Conservation (phyloP, 441 rosid species). For the Populus hybrid region DNA sequence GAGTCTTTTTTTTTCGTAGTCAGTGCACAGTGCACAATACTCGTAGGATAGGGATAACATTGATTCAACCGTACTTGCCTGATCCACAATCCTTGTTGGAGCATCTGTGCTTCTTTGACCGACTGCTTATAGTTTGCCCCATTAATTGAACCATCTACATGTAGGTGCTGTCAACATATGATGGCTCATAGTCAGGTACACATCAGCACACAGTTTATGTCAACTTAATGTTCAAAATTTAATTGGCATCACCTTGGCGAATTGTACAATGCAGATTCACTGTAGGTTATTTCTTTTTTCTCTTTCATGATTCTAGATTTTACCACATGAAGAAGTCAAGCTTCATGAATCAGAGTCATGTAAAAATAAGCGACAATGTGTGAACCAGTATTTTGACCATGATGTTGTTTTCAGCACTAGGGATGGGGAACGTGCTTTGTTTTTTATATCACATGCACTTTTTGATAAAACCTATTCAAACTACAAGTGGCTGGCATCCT, state of each 20-base stretch:
- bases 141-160: neutral
- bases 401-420: neutral
- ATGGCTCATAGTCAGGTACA: neutral
- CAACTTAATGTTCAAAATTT: conserved; percentile 1
- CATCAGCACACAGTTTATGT: neutral
- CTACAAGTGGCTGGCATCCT: neutral
- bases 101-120: neutral
- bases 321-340: neutral
- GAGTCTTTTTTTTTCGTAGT: neutral
- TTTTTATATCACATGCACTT: neutral
- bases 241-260: neutral
- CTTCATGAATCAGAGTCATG: neutral
- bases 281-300: neutral
- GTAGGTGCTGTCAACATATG: neutral
- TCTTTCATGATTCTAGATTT: neutral
- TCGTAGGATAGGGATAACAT: neutral
- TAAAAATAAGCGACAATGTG: neutral
- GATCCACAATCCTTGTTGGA: neutral
- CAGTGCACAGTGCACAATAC: neutral
- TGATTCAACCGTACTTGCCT: neutral
- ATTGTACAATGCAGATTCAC: neutral
- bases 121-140: neutral
- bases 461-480: neutral
- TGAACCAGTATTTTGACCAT: neutral
- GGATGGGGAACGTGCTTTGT: neutral